Evolutionary conservation across 148 eudicot genomes (phyloP), one percentile per base, ranked within the genome.

Genomic region (Nepenthes gracilis): DNA sequence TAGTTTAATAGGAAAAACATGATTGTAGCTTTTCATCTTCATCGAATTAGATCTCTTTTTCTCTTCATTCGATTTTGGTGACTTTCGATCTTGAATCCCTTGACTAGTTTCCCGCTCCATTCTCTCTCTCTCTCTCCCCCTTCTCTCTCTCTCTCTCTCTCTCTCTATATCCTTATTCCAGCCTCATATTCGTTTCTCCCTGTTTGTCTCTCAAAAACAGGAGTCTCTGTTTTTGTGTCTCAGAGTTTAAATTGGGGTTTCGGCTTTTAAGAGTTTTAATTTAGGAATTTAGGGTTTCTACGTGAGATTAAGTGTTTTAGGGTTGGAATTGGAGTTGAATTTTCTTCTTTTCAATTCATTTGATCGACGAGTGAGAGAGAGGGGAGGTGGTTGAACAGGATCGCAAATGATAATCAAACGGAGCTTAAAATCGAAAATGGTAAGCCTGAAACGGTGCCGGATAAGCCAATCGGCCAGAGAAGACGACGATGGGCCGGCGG

Each of bases 381-480:
- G 12, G 54, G 23, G 54, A 14, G 57, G 36, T 23, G 57, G 2
- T 15, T 33, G 57, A 54, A 34, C 12, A 4, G 57, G 36, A 0
- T 4, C 6, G 53, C 53, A 66, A 75, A 94, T 94, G 99, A 94
- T 94, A 62, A 90, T 94, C 62, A 94, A 94, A 81, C 75, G 85
- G 58, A 83, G 74, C 69, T 80, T 89, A 75, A 94, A 94, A 84
- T 72, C 90, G 66, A 81, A 75, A 94, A 94, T 92, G 96, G 94
- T 94, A 72, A 69, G 73, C 64, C 57, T 85, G 65, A 86, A 89
- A 74, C 86, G 99, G 75, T 84, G 95, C 65, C 74, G 93, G 52
- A 67, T 55, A 15, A 65, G 70, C 54, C 88, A 76, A 33, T 69
- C 90, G 13, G 75, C 70, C 2, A 81, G 62, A 2, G 87, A 71